These are phyloP conservation scores for Cladosporium velox DNA, from an alignment of 2,329 filamentous ascomycete genomes.

Conservation along the genomic window DNA sequence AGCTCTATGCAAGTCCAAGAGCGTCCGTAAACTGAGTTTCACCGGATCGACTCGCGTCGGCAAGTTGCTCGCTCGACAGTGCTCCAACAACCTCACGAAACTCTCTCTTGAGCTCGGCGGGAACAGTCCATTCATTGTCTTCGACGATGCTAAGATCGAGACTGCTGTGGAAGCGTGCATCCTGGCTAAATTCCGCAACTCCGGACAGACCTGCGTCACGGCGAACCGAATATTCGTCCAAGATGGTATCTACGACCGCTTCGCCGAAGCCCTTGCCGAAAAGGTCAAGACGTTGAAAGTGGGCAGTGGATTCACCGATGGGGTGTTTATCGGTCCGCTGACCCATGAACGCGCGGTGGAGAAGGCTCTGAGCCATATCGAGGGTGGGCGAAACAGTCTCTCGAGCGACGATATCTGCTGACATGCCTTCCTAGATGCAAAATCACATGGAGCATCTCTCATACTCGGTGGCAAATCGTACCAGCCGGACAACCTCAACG, in stretches of 20 bases:
- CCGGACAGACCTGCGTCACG: constrained; percentile 37
- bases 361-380: constrained; percentile 21
- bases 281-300: constrained; percentile 29
- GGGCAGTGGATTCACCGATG: constrained; percentile 24
- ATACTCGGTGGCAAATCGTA: constrained; percentile 60
- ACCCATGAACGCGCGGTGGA: constrained; percentile 17
- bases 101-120: constrained; percentile 37
- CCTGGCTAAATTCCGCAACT: constrained; percentile 33
- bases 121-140: constrained; percentile 39
- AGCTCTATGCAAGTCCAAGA: constrained; percentile 27
- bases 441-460: constrained; percentile 63
- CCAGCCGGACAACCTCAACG: constrained; percentile 44
- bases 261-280: constrained; percentile 57
- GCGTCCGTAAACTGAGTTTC: constrained; percentile 37
- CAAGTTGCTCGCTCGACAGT: constrained; percentile 33
- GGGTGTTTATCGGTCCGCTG: constrained; percentile 21
- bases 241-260: constrained; percentile 53
- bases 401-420: background rate
- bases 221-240: constrained; percentile 57
- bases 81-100: constrained; percentile 33
- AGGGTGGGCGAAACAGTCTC: background rate
- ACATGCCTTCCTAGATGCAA: constrained; percentile 50
- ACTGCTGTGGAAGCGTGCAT: constrained; percentile 33
- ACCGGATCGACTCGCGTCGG: constrained; percentile 37
- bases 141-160: constrained; percentile 37